A percentile compares a stretch with the other conserved stretches of the same genome.
Conservation (phyloP, 306 rosid genomes). For the Quercus glauca region DNA sequence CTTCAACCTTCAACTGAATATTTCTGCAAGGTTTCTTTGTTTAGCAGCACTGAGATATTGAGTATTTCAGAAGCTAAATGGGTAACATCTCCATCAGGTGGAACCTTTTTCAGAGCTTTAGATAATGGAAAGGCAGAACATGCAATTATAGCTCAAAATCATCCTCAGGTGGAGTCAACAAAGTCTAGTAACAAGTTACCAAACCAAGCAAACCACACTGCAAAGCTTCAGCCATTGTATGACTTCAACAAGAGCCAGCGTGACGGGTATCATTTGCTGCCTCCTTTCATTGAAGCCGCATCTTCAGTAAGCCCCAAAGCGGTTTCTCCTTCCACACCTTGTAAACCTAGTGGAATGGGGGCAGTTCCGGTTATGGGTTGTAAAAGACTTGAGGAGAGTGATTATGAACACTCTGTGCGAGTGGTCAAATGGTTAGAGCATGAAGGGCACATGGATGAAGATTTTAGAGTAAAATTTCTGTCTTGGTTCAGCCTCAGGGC, state of each 20-base stretch:
- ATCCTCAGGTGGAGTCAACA: conserved; percentile 42
- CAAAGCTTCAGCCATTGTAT: conserved; percentile 21
- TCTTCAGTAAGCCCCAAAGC: conserved; percentile 24
- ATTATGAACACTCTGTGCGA: conserved; percentile 75
- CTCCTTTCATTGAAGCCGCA: conserved; percentile 32
- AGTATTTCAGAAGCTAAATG: conserved; percentile 84
- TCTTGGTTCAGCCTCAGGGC: conserved; percentile 98
- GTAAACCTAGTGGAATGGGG: conserved; percentile 43
- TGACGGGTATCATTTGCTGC: conserved; percentile 41
- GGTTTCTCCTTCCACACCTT: conserved; percentile 69
- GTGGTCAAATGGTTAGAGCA: conserved; percentile 73
- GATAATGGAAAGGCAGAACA: conserved; percentile 26
- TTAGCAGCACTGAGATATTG: conserved; percentile 62
- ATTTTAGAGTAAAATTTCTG: conserved; percentile 79
- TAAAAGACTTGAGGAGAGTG: conserved; percentile 54
- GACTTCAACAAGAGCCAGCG: conserved; percentile 34
- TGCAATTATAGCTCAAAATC: conserved; percentile 32
- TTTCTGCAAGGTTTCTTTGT: conserved; percentile 79
- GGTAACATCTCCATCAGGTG: conserved; percentile 50
- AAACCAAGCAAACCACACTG: conserved; percentile 24
- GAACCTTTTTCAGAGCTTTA: conserved; percentile 21
- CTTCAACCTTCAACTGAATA: conserved; percentile 78
- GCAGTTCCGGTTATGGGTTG: conserved; percentile 27
- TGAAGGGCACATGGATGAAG: conserved; percentile 61
- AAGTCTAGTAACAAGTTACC: conserved; percentile 45